Percentiles rank a stretch among this genome's conserved stretches.
phyloP scores from a whole-genome alignment of 768 basidiomycete genomes.

The Calocybe gangraenosa region DNA sequence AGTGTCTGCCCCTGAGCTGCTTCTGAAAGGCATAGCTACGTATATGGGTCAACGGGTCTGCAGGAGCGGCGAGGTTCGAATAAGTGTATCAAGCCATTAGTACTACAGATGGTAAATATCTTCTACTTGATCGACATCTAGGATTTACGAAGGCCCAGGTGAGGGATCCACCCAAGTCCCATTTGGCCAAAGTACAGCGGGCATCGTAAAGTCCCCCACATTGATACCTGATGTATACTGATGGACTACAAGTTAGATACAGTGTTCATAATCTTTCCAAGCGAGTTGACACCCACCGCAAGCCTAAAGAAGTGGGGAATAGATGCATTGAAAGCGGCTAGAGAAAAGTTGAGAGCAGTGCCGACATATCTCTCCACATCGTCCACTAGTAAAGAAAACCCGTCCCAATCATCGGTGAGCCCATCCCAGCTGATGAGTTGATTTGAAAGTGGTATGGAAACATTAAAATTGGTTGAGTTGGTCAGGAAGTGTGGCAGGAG shows the following conservation, averaged over 20 bases:
- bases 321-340: conserved; percentile 54
- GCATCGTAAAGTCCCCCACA: conserved; percentile 76
- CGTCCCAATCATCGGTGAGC: conserved; percentile 60
- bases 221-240: conserved; percentile 45
- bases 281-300: conserved; percentile 48
- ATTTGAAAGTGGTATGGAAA: conserved; percentile 46
- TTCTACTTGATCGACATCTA: too few species aligned
- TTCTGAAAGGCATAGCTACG: too few species aligned
- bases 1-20: too few species aligned
- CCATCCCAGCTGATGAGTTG: conserved; percentile 57
- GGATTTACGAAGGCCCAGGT: conserved; percentile 53
- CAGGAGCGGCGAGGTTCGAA: too few species aligned
- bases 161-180: conserved; percentile 77
- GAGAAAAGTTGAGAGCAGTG: conserved; percentile 61
- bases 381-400: conserved; percentile 77
- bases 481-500: conserved; percentile 69
- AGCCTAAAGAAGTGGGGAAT: conserved; percentile 78
- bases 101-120: too few species aligned
- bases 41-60: too few species aligned
- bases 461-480: conserved; percentile 64
- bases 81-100: too few species aligned
- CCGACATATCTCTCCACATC: conserved; percentile 83
- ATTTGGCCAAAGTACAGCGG: conserved; percentile 73
- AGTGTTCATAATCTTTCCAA: conserved; percentile 5
- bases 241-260: conserved; percentile 5